Base-by-base conservation (phyloP, 1,284 basidiomycete genomes). In the Vanrija sp. region DNA sequence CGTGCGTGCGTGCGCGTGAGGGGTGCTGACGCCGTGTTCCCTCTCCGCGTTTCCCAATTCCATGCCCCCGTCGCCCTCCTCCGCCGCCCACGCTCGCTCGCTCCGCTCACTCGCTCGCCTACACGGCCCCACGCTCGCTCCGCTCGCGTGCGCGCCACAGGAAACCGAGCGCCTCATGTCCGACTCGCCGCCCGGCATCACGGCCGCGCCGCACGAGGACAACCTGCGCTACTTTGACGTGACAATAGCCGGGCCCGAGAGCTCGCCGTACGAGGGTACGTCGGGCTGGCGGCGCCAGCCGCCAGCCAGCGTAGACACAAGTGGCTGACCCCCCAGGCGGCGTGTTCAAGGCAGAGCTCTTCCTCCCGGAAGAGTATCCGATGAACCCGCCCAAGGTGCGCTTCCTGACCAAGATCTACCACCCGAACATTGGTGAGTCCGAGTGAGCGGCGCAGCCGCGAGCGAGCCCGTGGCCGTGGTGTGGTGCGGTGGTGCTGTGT, bases 201-300 rank as follows among this genome's bases (percentile, higher is more conserved):
- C 88, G 23, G 96, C 95, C 18, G 78, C 82, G 10, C 93, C 95
- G 6, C 95, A 98, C 68, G 94, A 98, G 15, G 95, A 99, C 72
- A 98, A 99, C 78, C 79, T 99, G 56, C 83, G 95, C 49, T 98
- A 98, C 80, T 99, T 99, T 79, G 93, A 99, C 79, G 95, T 99
- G 42, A 88, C 90, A 47, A 95, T 99, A 66, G 83, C 90, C 63
- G 95, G 95, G 25, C 95, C 95, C 2, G 87, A 87, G 60, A 89
- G 89, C 37, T 94, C 90, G 68, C 93, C 96, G 0, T 99, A 98
- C 74, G 85, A 92, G 76, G 85, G 93, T 94, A 72, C 69, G 89
- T 80, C n/a, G 16, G n/a, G 19, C n/a, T 35, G 7, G 22, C 23
- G 22, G 45, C 18, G 38, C 36, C 20, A 7, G n/a, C n/a, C n/a